Evolutionary conservation across 2,329 filamentous ascomycete species (phyloP).

Genomic region (Penicillium paneum): DNA sequence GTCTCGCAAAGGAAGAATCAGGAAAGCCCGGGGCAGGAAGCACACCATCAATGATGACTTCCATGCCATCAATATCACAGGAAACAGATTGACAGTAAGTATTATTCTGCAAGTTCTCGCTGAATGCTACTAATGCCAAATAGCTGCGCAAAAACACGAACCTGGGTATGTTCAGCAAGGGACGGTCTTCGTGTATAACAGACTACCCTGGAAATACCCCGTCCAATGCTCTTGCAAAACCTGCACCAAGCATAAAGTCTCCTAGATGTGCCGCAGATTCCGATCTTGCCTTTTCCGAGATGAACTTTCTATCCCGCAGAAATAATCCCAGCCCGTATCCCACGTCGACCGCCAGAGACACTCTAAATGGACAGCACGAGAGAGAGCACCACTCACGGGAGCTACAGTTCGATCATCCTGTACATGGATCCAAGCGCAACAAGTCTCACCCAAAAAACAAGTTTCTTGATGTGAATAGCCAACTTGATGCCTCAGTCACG

Average conservation of each 20-base stretch:
- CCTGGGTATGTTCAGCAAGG: conserved; percentile 37
- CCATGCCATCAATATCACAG: conserved; percentile 52
- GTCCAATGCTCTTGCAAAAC: background rate
- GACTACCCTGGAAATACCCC: conserved; percentile 21
- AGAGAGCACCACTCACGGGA: background rate
- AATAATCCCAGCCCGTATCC: background rate
- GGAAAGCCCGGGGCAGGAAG: conserved; percentile 24
- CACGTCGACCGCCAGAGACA: background rate
- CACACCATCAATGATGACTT: conserved; percentile 55
- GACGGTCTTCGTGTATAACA: conserved; percentile 33
- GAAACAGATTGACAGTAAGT: conserved; percentile 53
- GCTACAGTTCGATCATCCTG: background rate
- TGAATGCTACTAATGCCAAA: background rate
- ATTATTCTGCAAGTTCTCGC: background rate
- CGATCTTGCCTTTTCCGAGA: conserved; percentile 25
- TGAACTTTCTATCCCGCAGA: conserved; percentile 18
- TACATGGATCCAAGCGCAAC: background rate
- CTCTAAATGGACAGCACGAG: background rate
- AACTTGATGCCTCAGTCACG: background rate
- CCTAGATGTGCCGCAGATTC: conserved; percentile 4
- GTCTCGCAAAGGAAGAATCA: conserved; percentile 22
- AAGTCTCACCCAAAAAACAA: background rate
- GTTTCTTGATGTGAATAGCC: background rate
- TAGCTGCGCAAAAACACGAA: conserved; percentile 26
- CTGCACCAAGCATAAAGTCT: background rate